A percentile compares a stretch with the other conserved stretches of the same genome.
phyloP scores from a whole-genome alignment of 768 basidiomycete genomes.

The Suillus plorans region DNA sequence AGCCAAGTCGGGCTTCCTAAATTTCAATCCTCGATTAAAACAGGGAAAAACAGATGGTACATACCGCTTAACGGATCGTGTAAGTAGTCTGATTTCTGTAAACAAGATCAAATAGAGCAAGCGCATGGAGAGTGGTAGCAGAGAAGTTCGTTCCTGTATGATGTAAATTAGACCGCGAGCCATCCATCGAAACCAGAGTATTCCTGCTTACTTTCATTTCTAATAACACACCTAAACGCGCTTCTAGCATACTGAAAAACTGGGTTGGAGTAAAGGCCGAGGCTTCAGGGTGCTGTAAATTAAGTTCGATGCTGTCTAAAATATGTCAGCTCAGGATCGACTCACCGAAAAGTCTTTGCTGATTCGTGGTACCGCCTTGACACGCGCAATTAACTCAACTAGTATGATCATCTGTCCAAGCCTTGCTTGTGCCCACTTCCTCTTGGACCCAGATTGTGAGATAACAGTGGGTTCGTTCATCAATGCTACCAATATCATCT shows the following conservation, averaged over 20 bases:
- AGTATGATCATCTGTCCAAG: constrained; percentile 63
- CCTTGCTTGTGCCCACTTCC: constrained; percentile 47
- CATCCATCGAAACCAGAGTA: not conserved
- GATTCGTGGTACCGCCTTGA: constrained; percentile 44
- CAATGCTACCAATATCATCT: constrained; percentile 73
- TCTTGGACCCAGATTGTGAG: constrained; percentile 14
- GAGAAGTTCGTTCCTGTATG: constrained; percentile 50
- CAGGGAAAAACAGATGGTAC: constrained; percentile 18
- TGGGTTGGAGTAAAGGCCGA: not conserved
- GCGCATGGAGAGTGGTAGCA: constrained; percentile 57
- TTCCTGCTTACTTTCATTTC: constrained; percentile 49
- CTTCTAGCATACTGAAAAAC: constrained; percentile 59
- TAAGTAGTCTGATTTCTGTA: constrained; percentile 61
- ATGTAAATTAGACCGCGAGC: not conserved
- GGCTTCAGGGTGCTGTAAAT: constrained; percentile 1
- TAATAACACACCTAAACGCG: constrained; percentile 52
- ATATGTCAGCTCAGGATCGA: not conserved
- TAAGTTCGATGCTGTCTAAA: not conserved
- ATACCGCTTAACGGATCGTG: constrained; percentile 63
- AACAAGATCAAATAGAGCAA: constrained; percentile 61
- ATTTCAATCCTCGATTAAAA: constrained; percentile 24
- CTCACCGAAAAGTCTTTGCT: constrained; percentile 43
- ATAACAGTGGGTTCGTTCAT: constrained; percentile 45
- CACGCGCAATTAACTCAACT: constrained; percentile 56
- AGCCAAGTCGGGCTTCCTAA: constrained; percentile 32